phyloP scores from a whole-genome alignment of 192 early-diverging fungal species.

The Spizellomyces sp. region DNA sequence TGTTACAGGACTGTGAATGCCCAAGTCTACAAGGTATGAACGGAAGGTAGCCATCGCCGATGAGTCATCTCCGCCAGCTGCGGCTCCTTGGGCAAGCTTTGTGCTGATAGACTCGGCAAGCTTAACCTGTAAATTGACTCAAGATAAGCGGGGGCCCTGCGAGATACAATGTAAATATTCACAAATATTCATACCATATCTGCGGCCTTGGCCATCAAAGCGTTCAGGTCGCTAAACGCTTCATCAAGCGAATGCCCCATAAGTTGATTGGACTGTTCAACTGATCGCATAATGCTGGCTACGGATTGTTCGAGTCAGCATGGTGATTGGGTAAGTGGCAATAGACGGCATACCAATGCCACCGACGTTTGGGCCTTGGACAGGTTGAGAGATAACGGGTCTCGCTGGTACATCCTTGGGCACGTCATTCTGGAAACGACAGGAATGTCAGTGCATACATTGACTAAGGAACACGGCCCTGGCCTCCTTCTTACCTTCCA shows the following conservation, averaged over 20 bases:
- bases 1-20: conserved; percentile 89
- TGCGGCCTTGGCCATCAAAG: conserved; percentile 82
- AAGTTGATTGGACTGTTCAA: conserved; percentile 66
- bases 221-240: conserved; percentile 88
- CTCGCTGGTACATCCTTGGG: no score
- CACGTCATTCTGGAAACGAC: no score
- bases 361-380: conserved; percentile 34
- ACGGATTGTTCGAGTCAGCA: not conserved
- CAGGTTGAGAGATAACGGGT: not conserved
- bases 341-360: conserved; percentile 50
- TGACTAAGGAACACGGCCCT: no score
- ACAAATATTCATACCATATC: conserved; percentile 70
- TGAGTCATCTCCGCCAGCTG: conserved; percentile 43
- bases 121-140: conserved; percentile 40
- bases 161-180: not conserved
- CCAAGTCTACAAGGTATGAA: conserved; percentile 82
- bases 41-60: conserved; percentile 53
- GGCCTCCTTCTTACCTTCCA: conserved; percentile 53
- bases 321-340: not conserved
- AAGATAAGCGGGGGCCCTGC: no score
- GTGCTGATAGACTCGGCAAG: conserved; percentile 68
- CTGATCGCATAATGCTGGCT: conserved; percentile 68
- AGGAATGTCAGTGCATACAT: no score
- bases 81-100: conserved; percentile 50
- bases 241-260: conserved; percentile 70